Evolutionary conservation across 495 filamentous ascomycete species (phyloP).

Genomic region (Glutinoglossum americanum): DNA sequence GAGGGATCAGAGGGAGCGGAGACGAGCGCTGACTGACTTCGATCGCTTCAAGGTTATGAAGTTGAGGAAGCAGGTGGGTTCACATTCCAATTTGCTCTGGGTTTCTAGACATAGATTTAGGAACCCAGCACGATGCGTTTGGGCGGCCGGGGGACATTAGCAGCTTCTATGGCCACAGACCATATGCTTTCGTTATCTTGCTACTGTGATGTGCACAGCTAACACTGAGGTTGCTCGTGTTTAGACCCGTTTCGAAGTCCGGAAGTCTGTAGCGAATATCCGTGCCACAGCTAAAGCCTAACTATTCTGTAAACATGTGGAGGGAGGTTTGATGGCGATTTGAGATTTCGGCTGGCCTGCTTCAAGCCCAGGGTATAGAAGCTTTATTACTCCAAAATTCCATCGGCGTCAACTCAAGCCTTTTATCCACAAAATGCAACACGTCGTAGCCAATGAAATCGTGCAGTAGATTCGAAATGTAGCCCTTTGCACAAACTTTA

Average conservation of each 20-base stretch:
- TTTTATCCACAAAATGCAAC: not conserved
- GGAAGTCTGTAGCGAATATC: conserved; percentile 74
- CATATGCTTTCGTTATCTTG: not conserved
- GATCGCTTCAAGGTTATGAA: conserved; percentile 99
- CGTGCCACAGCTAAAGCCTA: conserved; percentile 33
- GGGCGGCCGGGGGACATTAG: not conserved
- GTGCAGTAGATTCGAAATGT: not conserved
- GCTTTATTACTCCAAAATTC: not conserved
- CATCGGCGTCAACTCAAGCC: not conserved
- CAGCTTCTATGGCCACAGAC: not conserved
- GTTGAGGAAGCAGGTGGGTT: conserved; percentile 81
- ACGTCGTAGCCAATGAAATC: not conserved
- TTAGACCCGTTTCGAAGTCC: conserved; percentile 77
- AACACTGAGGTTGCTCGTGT: not conserved
- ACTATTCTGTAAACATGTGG: conserved; percentile 1
- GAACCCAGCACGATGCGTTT: not conserved
- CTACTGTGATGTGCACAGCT: not conserved
- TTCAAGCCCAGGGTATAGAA: not conserved
- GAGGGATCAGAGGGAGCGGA: conserved; percentile 57
- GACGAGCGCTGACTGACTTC: conserved; percentile 85
- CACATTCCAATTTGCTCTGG: not conserved
- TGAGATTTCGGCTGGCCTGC: not conserved
- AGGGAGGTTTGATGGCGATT: not conserved
- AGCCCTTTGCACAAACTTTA: not conserved
- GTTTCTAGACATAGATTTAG: not conserved